These are phyloP conservation scores for Candida xyloterini DNA, from an alignment of 805 yeast genomes.

Conservation along the genomic window DNA sequence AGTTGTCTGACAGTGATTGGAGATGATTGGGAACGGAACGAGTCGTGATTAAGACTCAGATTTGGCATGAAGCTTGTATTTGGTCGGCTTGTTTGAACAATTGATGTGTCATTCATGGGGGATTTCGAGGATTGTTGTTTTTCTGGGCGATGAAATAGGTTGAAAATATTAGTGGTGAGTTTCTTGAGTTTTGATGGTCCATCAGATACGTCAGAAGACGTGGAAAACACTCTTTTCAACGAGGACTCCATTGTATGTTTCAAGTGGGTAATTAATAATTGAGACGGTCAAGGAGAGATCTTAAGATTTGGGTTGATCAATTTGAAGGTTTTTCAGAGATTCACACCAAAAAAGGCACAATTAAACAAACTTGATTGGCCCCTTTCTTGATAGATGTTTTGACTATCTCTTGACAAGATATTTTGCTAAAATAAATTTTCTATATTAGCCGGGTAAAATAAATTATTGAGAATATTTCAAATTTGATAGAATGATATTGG, in stretches of 20 bases:
- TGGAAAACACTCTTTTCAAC: conserved; percentile 14
- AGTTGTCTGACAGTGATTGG: conserved; percentile 29
- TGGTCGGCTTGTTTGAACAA: not conserved
- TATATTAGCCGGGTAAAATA: conserved; percentile 10
- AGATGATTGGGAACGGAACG: conserved; percentile 10
- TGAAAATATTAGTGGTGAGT: conserved; percentile 12
- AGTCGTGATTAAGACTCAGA: conserved; percentile 6
- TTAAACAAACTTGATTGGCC: not conserved
- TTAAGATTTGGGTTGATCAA: not conserved
- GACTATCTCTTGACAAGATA: conserved; percentile 1
- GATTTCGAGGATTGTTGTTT: not conserved
- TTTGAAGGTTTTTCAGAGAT: not conserved
- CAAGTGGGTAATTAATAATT: conserved; percentile 1
- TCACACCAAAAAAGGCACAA: not conserved
- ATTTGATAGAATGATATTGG: not conserved
- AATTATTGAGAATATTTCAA: not conserved
- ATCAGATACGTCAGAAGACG: conserved; percentile 6
- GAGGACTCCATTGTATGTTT: conserved; percentile 14
- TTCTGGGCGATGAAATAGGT: conserved; percentile 8
- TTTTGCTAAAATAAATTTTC: conserved; percentile 4
- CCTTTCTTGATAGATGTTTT: not conserved
- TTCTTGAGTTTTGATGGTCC: conserved; percentile 20
- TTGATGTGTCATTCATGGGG: not conserved
- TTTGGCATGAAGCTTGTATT: not conserved
- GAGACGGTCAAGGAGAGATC: not conserved